These are phyloP conservation scores for Xerocomus amazonicus DNA, from an alignment of 1,284 basidiomycete genomes.

Conservation along the genomic window DNA sequence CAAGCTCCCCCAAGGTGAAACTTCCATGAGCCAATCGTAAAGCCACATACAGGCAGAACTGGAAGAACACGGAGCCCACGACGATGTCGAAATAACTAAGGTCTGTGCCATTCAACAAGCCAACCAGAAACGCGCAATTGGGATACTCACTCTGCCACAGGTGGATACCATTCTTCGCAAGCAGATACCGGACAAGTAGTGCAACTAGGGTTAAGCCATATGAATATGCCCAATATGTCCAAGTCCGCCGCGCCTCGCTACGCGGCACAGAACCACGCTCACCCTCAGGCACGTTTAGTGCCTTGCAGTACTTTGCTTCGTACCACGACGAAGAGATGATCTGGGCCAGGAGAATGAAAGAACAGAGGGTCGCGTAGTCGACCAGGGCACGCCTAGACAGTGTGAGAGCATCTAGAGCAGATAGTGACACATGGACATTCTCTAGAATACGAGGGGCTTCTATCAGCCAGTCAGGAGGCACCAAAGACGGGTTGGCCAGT, in stretches of 20 bases:
- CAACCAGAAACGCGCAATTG: slow-evolving; percentile 1
- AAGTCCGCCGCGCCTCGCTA: slow-evolving; percentile 57
- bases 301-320: slow-evolving; percentile 50
- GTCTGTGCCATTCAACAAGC: slow-evolving; percentile 44
- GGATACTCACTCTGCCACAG: slow-evolving; percentile 63
- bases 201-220: slow-evolving; percentile 47
- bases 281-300: slow-evolving; percentile 48
- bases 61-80: slow-evolving; percentile 80
- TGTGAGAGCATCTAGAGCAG: slow-evolving; percentile 60
- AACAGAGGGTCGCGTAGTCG: slow-evolving; percentile 75
- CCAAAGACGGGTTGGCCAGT: slow-evolving; percentile 28
- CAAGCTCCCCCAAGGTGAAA: slow-evolving; percentile 94
- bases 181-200: slow-evolving; percentile 45
- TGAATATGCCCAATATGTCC: slow-evolving; percentile 63
- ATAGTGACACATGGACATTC: slow-evolving; percentile 37
- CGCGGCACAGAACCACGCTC: slow-evolving; percentile 75
- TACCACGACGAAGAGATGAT: slow-evolving; percentile 71
- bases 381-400: slow-evolving; percentile 73
- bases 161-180: slow-evolving; percentile 42
- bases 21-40: slow-evolving; percentile 88
- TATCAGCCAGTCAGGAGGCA: slow-evolving; percentile 70
- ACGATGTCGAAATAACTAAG: slow-evolving; percentile 77
- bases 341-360: slow-evolving; percentile 75
- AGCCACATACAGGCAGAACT: slow-evolving; percentile 87
- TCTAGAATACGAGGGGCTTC: slow-evolving; percentile 58